Evolutionary conservation across 495 filamentous ascomycete species (phyloP).

Genomic region (Penicillium antarcticum): DNA sequence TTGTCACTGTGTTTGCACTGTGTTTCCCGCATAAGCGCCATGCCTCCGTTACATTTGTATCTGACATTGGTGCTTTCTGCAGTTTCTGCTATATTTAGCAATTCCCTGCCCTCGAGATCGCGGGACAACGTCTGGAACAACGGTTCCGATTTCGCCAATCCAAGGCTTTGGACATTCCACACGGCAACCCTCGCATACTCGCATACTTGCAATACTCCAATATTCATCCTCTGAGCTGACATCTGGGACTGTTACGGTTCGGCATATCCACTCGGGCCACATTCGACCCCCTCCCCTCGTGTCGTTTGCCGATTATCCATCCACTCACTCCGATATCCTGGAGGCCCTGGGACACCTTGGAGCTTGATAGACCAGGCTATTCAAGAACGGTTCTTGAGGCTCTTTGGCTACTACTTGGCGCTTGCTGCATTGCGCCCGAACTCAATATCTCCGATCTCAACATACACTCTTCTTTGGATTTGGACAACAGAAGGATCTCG

Average conservation of each 20-base stretch:
- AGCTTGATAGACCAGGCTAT: neutral
- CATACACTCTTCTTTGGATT: neutral
- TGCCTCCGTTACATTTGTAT: slow-evolving; percentile 22
- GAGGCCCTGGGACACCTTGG: neutral
- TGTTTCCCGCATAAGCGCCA: slow-evolving; percentile 20
- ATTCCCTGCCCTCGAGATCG: slow-evolving; percentile 25
- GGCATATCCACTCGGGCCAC: slow-evolving; percentile 9
- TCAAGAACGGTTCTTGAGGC: neutral
- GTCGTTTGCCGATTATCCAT: slow-evolving; percentile 13
- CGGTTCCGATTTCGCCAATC: slow-evolving; percentile 11
- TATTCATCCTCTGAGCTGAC: neutral
- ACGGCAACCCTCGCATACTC: slow-evolving; percentile 3
- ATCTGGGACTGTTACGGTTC: slow-evolving; percentile 2
- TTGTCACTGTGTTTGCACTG: slow-evolving; percentile 2
- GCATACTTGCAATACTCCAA: neutral
- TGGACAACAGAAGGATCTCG: neutral
- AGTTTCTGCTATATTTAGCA: slow-evolving; percentile 44
- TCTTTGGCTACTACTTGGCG: neutral
- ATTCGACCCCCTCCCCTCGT: slow-evolving; percentile 9
- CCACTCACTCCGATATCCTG: neutral
- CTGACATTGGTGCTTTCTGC: slow-evolving; percentile 29
- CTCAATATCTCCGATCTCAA: slow-evolving; percentile 2
- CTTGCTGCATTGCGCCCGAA: slow-evolving; percentile 2
- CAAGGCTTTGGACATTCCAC: neutral
- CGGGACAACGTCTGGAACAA: slow-evolving; percentile 28